A percentile compares a stretch with the other conserved stretches of the same genome.
Conservation (phyloP, 2,329 filamentous ascomycete species). For the Neospermospora avenae region DNA sequence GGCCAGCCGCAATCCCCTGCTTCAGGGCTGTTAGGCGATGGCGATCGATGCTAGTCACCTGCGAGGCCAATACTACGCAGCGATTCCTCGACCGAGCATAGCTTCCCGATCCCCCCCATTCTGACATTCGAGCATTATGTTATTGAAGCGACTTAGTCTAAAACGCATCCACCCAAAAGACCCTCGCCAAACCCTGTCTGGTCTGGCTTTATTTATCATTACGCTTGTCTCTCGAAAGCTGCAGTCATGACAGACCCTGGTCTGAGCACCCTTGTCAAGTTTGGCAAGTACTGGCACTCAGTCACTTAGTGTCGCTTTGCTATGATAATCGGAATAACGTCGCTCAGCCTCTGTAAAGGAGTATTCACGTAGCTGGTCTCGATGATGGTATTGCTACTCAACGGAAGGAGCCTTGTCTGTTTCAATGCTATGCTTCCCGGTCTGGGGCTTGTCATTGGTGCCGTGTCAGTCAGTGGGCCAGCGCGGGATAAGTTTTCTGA, state of each 20-base stretch:
- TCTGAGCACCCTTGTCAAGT: constrained; percentile 25
- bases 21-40: constrained; percentile 14
- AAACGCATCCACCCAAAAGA: constrained; percentile 21
- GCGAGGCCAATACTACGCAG: constrained; percentile 21
- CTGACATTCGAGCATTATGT: constrained; percentile 22
- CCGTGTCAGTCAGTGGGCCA: constrained; percentile 21
- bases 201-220: constrained; percentile 26
- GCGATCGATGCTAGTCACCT: constrained; percentile 24
- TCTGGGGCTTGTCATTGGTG: constrained; percentile 28
- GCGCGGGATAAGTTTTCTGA: constrained; percentile 26
- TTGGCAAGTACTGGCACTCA: constrained; percentile 31
- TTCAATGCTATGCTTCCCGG: constrained; percentile 28
- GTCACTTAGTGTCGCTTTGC: constrained; percentile 22
- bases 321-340: constrained; percentile 7
- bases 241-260: constrained; percentile 29
- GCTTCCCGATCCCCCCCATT: constrained; percentile 17
- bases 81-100: no score
- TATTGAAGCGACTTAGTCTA: constrained; percentile 12
- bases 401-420: constrained; percentile 27
- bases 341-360: constrained; percentile 13
- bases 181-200: constrained; percentile 15
- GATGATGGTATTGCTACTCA: constrained; percentile 21
- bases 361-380: constrained; percentile 13
- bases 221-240: constrained; percentile 28
- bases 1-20: no score